Conservation (phyloP, 768 basidiomycete genomes). For the Leccinellum rugosiceps region DNA sequence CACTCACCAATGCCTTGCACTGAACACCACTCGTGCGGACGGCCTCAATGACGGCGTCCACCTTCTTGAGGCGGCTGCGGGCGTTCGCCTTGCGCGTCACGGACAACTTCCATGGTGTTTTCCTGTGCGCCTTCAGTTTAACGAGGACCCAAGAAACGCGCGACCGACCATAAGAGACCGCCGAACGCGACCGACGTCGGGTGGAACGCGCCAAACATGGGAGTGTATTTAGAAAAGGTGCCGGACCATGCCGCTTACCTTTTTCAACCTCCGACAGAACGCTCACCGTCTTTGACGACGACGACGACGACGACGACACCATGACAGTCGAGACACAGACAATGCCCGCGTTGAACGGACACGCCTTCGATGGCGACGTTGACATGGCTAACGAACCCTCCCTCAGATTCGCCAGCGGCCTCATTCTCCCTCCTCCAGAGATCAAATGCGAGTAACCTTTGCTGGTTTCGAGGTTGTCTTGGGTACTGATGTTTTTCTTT, state of each 20-base stretch:
- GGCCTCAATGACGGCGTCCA: slow-evolving; percentile 90
- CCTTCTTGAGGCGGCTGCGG: slow-evolving; percentile 82
- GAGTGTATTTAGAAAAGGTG: background rate
- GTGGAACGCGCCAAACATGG: slow-evolving; percentile 86
- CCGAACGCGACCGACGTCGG: slow-evolving; percentile 60
- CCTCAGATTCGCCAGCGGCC: slow-evolving; percentile 68
- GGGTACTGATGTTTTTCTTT: slow-evolving; percentile 7
- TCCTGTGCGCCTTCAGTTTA: slow-evolving; percentile 51
- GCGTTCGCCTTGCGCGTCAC: slow-evolving; percentile 90
- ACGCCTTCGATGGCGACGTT: slow-evolving; percentile 37
- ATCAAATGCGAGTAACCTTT: slow-evolving; percentile 66
- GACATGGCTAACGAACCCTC: slow-evolving; percentile 39
- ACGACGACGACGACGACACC: slow-evolving; percentile 27
- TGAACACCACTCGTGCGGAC: slow-evolving; percentile 80
- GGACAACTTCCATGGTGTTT: slow-evolving; percentile 91
- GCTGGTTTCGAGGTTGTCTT: background rate
- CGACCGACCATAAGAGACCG: slow-evolving; percentile 79
- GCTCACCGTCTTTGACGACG: slow-evolving; percentile 18
- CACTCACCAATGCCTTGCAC: slow-evolving; percentile 70
- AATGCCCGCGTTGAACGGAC: slow-evolving; percentile 40
- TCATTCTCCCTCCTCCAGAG: slow-evolving; percentile 95
- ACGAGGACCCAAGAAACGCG: background rate
- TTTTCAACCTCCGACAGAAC: slow-evolving; percentile 28
- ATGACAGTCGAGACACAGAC: slow-evolving; percentile 49
- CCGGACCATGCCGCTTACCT: slow-evolving; percentile 22